Evolutionary conservation across 345 rosid genomes (phyloP).

Genomic region (Lumnitzera littorea): DNA sequence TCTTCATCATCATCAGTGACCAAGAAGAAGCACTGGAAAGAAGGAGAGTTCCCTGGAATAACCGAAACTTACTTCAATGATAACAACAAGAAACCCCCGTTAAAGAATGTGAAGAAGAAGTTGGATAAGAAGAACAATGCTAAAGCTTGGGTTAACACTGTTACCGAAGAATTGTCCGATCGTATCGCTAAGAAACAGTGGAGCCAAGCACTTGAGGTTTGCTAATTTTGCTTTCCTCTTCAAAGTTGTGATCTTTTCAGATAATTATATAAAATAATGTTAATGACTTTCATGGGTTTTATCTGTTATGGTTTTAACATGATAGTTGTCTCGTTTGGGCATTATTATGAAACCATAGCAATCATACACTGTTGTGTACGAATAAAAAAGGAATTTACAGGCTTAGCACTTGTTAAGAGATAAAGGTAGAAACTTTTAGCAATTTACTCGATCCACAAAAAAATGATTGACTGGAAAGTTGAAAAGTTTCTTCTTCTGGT

Average conservation of each 20-base stretch:
- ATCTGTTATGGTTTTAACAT: no score
- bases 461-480: no score
- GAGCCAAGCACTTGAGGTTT: constrained; percentile 74
- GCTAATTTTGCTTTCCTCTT: background rate
- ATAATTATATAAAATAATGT: background rate
- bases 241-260: background rate
- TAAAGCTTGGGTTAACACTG: constrained; percentile 75
- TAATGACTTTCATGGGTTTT: background rate
- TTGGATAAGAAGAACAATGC: constrained; percentile 52
- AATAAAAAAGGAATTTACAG: no score
- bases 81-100: constrained; percentile 35
- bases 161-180: constrained; percentile 74
- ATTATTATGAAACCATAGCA: no score
- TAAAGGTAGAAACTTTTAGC: no score
- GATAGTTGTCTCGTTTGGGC: no score
- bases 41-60: constrained; percentile 43
- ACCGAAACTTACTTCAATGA: constrained; percentile 24
- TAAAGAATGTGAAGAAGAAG: constrained; percentile 70
- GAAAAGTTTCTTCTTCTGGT: no score
- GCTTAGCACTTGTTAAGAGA: no score
- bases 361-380: no score
- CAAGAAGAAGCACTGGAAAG: background rate
- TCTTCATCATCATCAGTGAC: constrained; percentile 8
- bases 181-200: constrained; percentile 69
- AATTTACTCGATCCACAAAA: no score